phyloP scores from a whole-genome alignment of 768 basidiomycete species.

The Mycena latifolia region DNA sequence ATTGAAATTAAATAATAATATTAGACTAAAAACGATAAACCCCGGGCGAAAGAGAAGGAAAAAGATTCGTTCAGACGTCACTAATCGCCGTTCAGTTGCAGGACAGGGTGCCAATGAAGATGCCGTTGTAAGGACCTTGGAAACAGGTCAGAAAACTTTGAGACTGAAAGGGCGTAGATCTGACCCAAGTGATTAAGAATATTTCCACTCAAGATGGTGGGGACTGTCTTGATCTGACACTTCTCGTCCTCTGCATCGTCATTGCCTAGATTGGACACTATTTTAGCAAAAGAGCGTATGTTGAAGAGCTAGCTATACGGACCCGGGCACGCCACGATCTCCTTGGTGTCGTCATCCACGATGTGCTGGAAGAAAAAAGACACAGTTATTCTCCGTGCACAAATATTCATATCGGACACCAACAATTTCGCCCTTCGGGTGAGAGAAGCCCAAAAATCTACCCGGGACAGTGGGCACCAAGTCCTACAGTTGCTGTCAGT shows the following conservation, averaged over 20 bases:
- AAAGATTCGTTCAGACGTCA: neutral
- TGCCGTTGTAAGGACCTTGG: constrained; percentile 46
- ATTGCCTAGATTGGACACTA: constrained; percentile 43
- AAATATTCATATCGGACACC: neutral
- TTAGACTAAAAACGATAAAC: constrained; percentile 5
- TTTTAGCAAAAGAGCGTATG: neutral
- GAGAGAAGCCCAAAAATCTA: constrained; percentile 56
- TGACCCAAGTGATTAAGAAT: constrained; percentile 60
- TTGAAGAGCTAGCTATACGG: constrained; percentile 1
- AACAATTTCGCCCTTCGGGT: constrained; percentile 60
- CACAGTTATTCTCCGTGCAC: too few species aligned
- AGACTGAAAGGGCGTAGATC: neutral
- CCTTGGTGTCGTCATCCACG: constrained; percentile 17
- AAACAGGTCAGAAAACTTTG: neutral
- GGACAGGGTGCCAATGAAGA: constrained; percentile 56
- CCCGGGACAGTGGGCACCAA: constrained; percentile 70
- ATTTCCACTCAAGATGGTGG: constrained; percentile 56
- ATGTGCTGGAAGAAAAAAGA: constrained; percentile 22
- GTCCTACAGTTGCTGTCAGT: constrained; percentile 43
- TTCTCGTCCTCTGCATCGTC: constrained; percentile 58
- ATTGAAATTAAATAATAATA: constrained; percentile 8
- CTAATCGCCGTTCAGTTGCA: constrained; percentile 36
- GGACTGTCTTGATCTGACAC: constrained; percentile 62
- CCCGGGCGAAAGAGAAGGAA: neutral
- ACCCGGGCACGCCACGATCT: constrained; percentile 53